Evolutionary conservation across 1,139 yeast genomes (phyloP), one percentile per base, ranked within the genome.

Genomic region (Protomyces lactucae-debilis): DNA sequence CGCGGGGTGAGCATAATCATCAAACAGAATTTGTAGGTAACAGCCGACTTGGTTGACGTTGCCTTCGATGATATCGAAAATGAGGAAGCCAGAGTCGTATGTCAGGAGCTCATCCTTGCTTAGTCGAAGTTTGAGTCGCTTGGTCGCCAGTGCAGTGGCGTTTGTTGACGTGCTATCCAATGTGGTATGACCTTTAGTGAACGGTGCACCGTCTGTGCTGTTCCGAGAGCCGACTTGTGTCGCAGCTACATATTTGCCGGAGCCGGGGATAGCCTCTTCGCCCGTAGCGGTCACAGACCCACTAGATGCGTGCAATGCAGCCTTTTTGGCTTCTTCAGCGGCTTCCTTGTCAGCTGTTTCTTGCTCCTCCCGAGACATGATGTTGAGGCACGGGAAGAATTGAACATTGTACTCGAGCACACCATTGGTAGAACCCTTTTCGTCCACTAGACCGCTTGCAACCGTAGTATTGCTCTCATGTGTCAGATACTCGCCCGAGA

Each of bases 301-400:
- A 9, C 8, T 4, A 5, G 32, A 28, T 23, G 53, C 28, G 43
- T n/a, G 35, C 10, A 16, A 23, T 25, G 21, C 53, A 8, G 28
- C 46, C 9, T 14, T 25, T n/a, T 37, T 37, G 43, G 43, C 14
- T 14, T 6, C 39, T 8, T 45, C 51, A 8, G 28, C 45, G 3
- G 43, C 52, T 36, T 48, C 51, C 69, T 70, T 68, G 35, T 66
- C 66, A 35, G 57, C 67, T n/a, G 61, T 66, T 32, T 64, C 68
- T 40, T 65, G 55, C 8, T 61, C 97, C 67, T 84, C 87, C 63
- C 89, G 84, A 40, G 90, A 83, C 79, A 86, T 80, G 8, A 91
- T 87, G 14, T 92, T 90, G 64, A 87, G 76, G 18, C 86, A 77
- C 32, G 99, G 98, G 76, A 84, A 90, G 79, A 93, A 93, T 2